Conservation (phyloP, 345 rosid species). For the Rhodomyrtus tomentosa region DNA sequence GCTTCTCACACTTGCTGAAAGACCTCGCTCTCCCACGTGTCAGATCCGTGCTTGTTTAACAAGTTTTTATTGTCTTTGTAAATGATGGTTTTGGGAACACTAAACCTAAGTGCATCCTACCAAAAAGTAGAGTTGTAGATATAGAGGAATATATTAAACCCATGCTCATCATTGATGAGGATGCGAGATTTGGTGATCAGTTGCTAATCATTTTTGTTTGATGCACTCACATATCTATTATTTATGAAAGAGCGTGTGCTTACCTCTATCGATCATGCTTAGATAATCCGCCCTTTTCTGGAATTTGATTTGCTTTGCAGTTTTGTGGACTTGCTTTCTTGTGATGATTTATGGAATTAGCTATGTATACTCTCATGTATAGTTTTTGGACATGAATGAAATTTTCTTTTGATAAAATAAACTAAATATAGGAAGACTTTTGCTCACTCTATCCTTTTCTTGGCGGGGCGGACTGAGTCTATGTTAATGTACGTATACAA, state of each 20-base stretch:
- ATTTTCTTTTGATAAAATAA: neutral
- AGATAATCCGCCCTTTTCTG: neutral
- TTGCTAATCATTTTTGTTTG: neutral
- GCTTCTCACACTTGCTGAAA: neutral
- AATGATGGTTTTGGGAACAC: neutral
- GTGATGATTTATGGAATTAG: neutral
- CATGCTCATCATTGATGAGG: neutral
- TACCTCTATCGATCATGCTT: neutral
- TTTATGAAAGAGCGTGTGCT: neutral
- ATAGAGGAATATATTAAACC: accelerated
- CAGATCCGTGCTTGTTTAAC: no score
- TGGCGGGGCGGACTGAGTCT: neutral
- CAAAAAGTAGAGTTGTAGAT: neutral
- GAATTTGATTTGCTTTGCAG: neutral
- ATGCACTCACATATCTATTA: neutral
- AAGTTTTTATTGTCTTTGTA: neutral
- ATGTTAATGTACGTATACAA: neutral
- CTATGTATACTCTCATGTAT: neutral
- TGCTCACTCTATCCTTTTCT: neutral
- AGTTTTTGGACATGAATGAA: neutral
- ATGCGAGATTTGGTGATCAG: neutral
- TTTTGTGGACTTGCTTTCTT: neutral
- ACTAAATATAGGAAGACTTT: neutral
- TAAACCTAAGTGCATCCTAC: neutral
- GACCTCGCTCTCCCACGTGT: neutral